A percentile compares a stretch with the other conserved stretches of the same genome.
Evolutionary conservation across 2,329 filamentous ascomycete species (phyloP).

Genomic region (Colletotrichum chlorophyti): DNA sequence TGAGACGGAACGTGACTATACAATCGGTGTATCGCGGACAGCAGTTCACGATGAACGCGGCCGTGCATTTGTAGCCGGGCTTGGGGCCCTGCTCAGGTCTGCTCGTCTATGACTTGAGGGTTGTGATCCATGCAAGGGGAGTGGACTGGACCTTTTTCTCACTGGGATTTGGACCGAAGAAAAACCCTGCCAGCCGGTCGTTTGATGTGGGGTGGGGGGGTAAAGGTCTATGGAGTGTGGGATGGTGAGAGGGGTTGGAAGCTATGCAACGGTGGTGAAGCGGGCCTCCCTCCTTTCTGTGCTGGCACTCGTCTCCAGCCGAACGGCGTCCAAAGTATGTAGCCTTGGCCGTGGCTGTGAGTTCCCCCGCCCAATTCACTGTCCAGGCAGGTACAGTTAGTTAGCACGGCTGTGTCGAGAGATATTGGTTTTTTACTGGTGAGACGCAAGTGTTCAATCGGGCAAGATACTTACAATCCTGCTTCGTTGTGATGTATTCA

Average conservation of each 20-base stretch:
- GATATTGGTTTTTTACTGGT: too few species aligned
- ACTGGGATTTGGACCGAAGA: constrained; percentile 2
- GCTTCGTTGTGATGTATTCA: too few species aligned
- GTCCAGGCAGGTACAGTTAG: not conserved
- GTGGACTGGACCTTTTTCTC: not conserved
- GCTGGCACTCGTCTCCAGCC: constrained; percentile 1
- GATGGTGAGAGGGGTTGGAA: constrained; percentile 15
- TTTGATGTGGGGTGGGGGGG: too few species aligned
- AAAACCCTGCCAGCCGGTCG: constrained; percentile 9
- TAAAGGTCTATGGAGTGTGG: not conserved
- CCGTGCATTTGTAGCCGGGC: constrained; percentile 6
- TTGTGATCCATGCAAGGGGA: not conserved
- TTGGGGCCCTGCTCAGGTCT: constrained; percentile 20
- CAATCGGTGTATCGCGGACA: constrained; percentile 4
- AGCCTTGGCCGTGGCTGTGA: too few species aligned
- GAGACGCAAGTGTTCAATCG: too few species aligned
- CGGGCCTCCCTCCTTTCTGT: not conserved
- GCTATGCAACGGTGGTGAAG: constrained; percentile 1
- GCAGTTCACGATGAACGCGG: not conserved
- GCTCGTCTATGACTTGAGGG: not conserved
- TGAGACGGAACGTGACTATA: too few species aligned
- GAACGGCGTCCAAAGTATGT: not conserved
- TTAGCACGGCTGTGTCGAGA: not conserved
- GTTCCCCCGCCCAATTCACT: too few species aligned
- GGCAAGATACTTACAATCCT: too few species aligned